Conservation (phyloP, 139 green algal genomes). For the Volvox africanus region DNA sequence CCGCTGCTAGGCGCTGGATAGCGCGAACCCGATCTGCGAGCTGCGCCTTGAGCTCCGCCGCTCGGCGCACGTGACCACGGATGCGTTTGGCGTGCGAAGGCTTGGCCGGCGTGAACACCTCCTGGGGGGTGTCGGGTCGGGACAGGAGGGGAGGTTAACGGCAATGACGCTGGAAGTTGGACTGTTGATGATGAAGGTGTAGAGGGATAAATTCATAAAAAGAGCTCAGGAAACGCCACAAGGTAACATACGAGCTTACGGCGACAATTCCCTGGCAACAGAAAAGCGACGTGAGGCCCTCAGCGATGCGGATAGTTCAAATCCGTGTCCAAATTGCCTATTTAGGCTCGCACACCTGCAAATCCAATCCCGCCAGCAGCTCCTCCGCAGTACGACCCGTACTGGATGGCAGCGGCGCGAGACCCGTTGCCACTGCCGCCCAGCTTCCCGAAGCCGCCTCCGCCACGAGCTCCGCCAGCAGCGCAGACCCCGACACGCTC, state of each 20-base stretch:
- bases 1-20: conserved; percentile 9
- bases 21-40: conserved; percentile 23
- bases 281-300: too few relatives aligned
- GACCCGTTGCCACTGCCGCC: background rate
- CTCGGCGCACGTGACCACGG: conserved; percentile 24
- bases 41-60: conserved; percentile 1
- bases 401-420: background rate
- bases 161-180: background rate
- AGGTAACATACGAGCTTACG: too few relatives aligned
- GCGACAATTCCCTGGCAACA: too few relatives aligned
- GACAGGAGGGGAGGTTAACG: background rate
- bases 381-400: background rate
- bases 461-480: conserved; percentile 32
- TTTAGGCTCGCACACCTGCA: background rate
- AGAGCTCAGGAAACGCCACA: too few relatives aligned
- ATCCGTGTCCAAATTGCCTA: too few relatives aligned
- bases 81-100: conserved; percentile 31
- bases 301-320: too few relatives aligned
- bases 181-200: too few relatives aligned
- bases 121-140: background rate
- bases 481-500: background rate
- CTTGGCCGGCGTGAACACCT: conserved; percentile 7
- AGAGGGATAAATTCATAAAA: too few relatives aligned
- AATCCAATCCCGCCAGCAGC: conserved; percentile 39
- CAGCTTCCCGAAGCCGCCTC: background rate